phyloP scores from a whole-genome alignment of 2,329 filamentous ascomycete species.

The Graphilbum fragrans region DNA sequence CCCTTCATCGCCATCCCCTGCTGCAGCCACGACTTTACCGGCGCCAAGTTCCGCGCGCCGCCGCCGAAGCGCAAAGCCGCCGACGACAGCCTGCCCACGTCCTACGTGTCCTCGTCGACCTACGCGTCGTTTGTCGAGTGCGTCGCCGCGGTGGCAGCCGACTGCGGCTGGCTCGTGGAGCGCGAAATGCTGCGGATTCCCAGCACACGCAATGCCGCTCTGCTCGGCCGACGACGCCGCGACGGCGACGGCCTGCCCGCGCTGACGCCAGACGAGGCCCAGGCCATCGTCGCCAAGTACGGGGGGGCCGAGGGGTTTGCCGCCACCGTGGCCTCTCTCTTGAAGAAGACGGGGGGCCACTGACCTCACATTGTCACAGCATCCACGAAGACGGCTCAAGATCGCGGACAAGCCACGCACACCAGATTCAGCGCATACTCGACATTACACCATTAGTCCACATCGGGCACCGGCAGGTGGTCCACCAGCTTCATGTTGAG shows the following conservation, averaged over 20 bases:
- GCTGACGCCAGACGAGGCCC: slow-evolving; percentile 8
- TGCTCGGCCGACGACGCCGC: slow-evolving; percentile 52
- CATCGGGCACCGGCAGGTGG: slow-evolving; percentile 63
- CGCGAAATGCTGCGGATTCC: slow-evolving; percentile 83
- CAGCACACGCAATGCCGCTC: slow-evolving; percentile 74
- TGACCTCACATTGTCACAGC: not conserved
- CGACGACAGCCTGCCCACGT: slow-evolving; percentile 35
- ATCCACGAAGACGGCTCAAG: not conserved
- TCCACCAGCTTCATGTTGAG: slow-evolving; percentile 61
- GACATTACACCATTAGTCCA: slow-evolving; percentile 23
- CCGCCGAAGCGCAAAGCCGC: slow-evolving; percentile 24
- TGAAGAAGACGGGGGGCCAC: slow-evolving; percentile 2
- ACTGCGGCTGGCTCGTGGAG: slow-evolving; percentile 66
- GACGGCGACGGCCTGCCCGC: slow-evolving; percentile 8
- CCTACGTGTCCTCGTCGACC: slow-evolving; percentile 45
- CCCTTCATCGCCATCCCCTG: slow-evolving; percentile 92
- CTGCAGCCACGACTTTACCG: slow-evolving; percentile 79
- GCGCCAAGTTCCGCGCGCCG: slow-evolving; percentile 58
- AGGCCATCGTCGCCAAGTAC: slow-evolving; percentile 33
- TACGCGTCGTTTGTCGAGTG: slow-evolving; percentile 79
- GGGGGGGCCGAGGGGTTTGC: slow-evolving; percentile 45
- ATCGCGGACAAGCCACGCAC: not conserved
- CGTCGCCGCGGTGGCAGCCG: slow-evolving; percentile 54
- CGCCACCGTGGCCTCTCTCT: slow-evolving; percentile 27
- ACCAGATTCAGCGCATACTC: not conserved